These are phyloP conservation scores for Corymbia calophylla DNA, from an alignment of 441 rosid genomes.

Conservation along the genomic window DNA sequence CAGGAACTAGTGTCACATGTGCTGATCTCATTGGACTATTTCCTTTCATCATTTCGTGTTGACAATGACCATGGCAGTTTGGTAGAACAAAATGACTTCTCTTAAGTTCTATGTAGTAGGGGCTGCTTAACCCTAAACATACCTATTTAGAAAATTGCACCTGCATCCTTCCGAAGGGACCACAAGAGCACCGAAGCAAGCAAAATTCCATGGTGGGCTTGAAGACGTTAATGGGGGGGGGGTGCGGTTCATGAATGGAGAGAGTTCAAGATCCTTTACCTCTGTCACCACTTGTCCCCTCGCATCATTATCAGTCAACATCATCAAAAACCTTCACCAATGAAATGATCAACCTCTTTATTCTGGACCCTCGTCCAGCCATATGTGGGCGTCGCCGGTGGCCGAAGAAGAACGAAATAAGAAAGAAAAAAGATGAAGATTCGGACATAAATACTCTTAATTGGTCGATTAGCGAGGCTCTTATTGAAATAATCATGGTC, in stretches of 20 bases:
- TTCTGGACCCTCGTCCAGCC: background rate
- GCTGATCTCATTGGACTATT: background rate
- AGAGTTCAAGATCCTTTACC: conserved; percentile 10
- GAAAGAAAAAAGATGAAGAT: background rate
- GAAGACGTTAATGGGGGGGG: conserved; percentile 18
- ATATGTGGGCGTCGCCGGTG: too few relatives aligned
- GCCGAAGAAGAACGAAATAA: too few relatives aligned
- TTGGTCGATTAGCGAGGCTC: too few relatives aligned
- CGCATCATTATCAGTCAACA: conserved; percentile 21
- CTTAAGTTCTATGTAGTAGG: background rate
- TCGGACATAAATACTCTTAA: too few relatives aligned
- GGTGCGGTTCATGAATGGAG: background rate
- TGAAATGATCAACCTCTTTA: background rate
- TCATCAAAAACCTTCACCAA: conserved; percentile 19
- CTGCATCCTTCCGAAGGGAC: background rate
- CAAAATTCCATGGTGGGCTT: conserved; percentile 3
- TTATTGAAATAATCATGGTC: too few relatives aligned
- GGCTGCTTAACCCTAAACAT: background rate
- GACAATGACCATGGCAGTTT: background rate
- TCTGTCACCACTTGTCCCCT: conserved; percentile 7
- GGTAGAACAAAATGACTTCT: background rate
- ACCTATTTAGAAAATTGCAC: background rate
- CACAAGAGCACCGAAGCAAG: background rate
- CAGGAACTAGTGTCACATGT: accelerated
- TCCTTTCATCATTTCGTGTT: background rate